Conservation (phyloP, 1,284 basidiomycete species). For the Boletus chippewaensis region DNA sequence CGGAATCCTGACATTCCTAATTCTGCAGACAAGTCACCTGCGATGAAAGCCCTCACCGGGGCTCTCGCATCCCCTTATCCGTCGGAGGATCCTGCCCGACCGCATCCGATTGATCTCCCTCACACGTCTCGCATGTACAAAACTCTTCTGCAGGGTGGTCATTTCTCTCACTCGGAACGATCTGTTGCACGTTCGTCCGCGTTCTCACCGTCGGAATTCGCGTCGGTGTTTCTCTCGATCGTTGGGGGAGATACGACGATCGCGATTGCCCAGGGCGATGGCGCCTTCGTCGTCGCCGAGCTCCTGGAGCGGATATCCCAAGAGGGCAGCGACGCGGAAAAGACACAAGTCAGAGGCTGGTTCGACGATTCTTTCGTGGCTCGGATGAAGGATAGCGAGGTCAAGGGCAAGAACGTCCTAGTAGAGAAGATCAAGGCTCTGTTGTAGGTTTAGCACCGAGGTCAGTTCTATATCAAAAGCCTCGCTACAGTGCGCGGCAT, state of each 20-base stretch:
- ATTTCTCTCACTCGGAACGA: conserved; percentile 62
- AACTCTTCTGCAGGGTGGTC: conserved; percentile 82
- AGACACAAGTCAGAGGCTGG: conserved; percentile 45
- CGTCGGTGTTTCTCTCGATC: conserved; percentile 48
- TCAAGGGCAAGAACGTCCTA: conserved; percentile 52
- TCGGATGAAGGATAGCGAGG: conserved; percentile 33
- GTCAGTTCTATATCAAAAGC: conserved; percentile 5
- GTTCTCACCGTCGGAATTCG: conserved; percentile 56
- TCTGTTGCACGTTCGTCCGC: conserved; percentile 41
- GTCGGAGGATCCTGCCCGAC: conserved; percentile 38
- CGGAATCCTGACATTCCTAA: background rate
- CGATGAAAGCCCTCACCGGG: conserved; percentile 52
- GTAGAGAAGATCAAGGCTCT: conserved; percentile 42
- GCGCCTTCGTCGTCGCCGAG: conserved; percentile 76
- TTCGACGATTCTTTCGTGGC: conserved; percentile 38
- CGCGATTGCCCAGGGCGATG: conserved; percentile 59
- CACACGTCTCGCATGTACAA: conserved; percentile 81
- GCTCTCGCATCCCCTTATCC: conserved; percentile 54
- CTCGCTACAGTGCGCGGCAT: background rate
- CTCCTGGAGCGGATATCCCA: conserved; percentile 57
- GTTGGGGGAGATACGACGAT: conserved; percentile 52
- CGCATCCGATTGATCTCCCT: conserved; percentile 72
- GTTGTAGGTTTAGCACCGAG: conserved; percentile 9
- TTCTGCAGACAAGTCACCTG: conserved; percentile 59
- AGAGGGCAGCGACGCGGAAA: conserved; percentile 37